Evolutionary conservation across 371 early-diverging fungal species (phyloP).

Genomic region (Zancudomyces culisetae): DNA sequence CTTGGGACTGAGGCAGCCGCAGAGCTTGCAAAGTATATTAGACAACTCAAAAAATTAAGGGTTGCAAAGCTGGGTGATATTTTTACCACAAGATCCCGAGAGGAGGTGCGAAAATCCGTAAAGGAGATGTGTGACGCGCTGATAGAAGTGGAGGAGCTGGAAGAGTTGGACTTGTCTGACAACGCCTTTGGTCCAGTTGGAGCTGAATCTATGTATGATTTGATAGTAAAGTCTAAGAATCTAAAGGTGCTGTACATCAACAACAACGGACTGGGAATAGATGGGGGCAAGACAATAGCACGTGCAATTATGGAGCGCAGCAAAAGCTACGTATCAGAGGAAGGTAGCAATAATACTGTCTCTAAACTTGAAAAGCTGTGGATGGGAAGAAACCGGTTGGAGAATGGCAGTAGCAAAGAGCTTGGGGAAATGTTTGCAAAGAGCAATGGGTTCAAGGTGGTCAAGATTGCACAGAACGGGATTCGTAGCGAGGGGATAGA

Average conservation of each 20-base stretch:
- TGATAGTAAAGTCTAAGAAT: conserved; percentile 54
- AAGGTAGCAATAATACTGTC: conserved; percentile 22
- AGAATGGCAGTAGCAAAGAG: conserved; percentile 54
- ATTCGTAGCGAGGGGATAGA: conserved; percentile 85
- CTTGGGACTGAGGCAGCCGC: conserved; percentile 81
- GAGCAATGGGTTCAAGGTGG: conserved; percentile 43
- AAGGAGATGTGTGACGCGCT: conserved; percentile 70
- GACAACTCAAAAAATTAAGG: conserved; percentile 44
- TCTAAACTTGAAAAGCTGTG: conserved; percentile 61
- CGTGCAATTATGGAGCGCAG: conserved; percentile 58
- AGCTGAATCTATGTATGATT: conserved; percentile 65
- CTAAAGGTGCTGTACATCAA: conserved; percentile 69
- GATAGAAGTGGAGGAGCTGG: conserved; percentile 47
- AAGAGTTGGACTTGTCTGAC: conserved; percentile 77
- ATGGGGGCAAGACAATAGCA: conserved; percentile 77
- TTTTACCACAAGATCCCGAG: conserved; percentile 79
- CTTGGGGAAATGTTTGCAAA: conserved; percentile 67
- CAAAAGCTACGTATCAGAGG: conserved; percentile 38
- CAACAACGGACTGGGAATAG: conserved; percentile 87
- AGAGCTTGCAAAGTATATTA: conserved; percentile 57
- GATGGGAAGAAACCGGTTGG: conserved; percentile 86
- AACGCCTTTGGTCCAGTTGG: conserved; percentile 96
- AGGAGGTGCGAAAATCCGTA: conserved; percentile 72
- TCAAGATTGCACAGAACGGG: conserved; percentile 93
- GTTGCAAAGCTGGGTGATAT: conserved; percentile 69